Conservation (phyloP, 148 eudicot genomes). For the Suaeda aralocaspica region DNA sequence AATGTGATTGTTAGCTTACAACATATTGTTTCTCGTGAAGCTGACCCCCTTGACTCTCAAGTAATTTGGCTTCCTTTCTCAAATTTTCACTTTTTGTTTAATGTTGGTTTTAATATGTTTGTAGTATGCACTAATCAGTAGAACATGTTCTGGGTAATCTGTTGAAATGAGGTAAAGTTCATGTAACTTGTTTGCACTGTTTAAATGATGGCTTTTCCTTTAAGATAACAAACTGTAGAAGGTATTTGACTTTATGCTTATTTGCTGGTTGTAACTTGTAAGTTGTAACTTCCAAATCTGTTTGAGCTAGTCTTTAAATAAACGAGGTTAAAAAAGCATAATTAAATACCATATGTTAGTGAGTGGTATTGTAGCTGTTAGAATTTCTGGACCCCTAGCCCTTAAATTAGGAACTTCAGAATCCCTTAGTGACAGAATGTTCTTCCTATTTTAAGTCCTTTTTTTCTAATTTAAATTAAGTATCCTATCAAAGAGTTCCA, state of each 20-base stretch:
- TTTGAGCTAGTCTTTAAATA: background rate
- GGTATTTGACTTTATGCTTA: background rate
- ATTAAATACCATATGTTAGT: conserved; percentile 2
- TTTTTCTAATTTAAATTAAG: background rate
- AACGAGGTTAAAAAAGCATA: background rate
- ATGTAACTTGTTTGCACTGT: background rate
- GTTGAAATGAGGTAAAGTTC: background rate
- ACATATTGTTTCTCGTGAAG: conserved; percentile 81
- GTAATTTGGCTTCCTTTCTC: conserved; percentile 25
- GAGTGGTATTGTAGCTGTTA: background rate
- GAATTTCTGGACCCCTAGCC: background rate
- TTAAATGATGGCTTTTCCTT: background rate
- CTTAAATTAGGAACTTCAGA: conserved; percentile 10
- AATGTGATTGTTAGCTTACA: conserved; percentile 63
- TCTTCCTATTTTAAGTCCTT: background rate
- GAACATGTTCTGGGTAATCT: background rate
- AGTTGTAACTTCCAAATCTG: background rate
- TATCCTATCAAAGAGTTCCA: background rate
- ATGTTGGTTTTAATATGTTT: background rate
- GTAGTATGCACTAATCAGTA: background rate
- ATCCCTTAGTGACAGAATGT: conserved; percentile 6
- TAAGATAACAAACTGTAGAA: background rate
- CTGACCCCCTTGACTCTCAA: conserved; percentile 84
- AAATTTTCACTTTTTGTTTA: background rate
- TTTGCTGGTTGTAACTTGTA: background rate